A percentile compares a stretch with the other conserved stretches of the same genome.
These are phyloP conservation scores for Gymnopilus junonius DNA, from an alignment of 768 basidiomycete species.

Conservation along the genomic window DNA sequence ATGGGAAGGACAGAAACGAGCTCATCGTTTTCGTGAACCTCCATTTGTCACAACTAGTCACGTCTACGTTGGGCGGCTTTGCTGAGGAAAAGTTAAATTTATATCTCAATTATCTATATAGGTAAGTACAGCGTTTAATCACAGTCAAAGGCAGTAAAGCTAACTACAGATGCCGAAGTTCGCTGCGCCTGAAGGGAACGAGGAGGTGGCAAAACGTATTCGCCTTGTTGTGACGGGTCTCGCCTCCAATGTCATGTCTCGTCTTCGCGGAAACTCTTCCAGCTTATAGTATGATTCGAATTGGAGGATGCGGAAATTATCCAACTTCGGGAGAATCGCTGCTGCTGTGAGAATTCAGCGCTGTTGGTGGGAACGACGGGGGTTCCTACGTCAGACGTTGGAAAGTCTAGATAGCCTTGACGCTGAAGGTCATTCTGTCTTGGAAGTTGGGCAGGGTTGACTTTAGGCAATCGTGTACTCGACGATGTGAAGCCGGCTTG, in stretches of 20 bases:
- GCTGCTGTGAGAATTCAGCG: constrained; percentile 24
- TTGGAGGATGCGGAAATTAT: constrained; percentile 21
- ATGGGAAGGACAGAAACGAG: constrained; percentile 73
- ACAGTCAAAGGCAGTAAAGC: no score
- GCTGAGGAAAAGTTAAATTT: neutral
- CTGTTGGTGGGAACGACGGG: constrained; percentile 32
- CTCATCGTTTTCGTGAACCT: constrained; percentile 54
- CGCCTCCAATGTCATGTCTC: neutral
- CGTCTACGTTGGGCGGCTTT: neutral
- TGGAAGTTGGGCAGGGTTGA: neutral
- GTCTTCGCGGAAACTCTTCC: neutral
- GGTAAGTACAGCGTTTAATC: neutral
- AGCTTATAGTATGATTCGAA: constrained; percentile 16
- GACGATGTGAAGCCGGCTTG: constrained; percentile 3
- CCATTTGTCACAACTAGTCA: constrained; percentile 24
- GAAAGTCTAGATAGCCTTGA: constrained; percentile 25
- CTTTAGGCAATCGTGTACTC: neutral
- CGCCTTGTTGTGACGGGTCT: neutral
- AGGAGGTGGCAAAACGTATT: neutral
- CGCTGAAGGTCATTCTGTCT: constrained; percentile 1
- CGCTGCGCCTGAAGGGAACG: neutral
- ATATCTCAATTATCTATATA: neutral
- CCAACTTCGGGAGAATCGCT: constrained; percentile 32
- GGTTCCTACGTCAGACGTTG: constrained; percentile 33
- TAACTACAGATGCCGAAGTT: neutral